A percentile compares a stretch with the other conserved stretches of the same genome.
phyloP scores from a whole-genome alignment of 148 eudicot species.

The Heliamphora exappendiculata region DNA sequence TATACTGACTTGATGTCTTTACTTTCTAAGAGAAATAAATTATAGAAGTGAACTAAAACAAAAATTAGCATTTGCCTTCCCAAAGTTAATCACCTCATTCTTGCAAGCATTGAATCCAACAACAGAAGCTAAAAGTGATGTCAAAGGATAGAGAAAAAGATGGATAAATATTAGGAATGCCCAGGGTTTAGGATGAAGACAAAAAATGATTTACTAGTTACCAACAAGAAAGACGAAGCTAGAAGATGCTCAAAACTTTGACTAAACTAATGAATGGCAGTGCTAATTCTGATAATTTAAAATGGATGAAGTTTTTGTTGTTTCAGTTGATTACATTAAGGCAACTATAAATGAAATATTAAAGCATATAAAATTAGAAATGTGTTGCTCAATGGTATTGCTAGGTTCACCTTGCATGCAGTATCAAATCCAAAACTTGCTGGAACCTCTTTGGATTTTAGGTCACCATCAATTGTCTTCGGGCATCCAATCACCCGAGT shows the following conservation, averaged over 20 bases:
- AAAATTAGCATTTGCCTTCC: not conserved
- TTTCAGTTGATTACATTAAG: not conserved
- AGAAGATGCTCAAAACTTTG: not conserved
- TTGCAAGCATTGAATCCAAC: not conserved
- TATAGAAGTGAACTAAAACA: not conserved
- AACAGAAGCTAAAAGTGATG: not conserved
- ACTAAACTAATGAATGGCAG: no score
- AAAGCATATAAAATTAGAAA: not conserved
- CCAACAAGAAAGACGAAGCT: not conserved
- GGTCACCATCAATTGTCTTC: conserved; percentile 97
- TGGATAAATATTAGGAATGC: not conserved
- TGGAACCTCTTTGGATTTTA: conserved; percentile 93
- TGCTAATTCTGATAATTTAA: no score
- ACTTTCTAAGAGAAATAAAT: not conserved
- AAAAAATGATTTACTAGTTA: not conserved
- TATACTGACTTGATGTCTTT: not conserved
- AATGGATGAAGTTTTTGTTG: no score
- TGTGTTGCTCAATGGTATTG: not conserved
- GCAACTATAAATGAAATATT: not conserved
- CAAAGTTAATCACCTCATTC: not conserved
- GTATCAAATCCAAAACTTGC: conserved; percentile 98
- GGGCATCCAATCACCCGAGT: conserved; percentile 94
- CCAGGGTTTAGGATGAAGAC: not conserved
- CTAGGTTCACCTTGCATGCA: conserved; percentile 85
- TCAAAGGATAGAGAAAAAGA: no score